Evolutionary conservation across 306 rosid genomes (phyloP), one percentile per base, ranked within the genome.

Genomic region (Prunus mongolica): DNA sequence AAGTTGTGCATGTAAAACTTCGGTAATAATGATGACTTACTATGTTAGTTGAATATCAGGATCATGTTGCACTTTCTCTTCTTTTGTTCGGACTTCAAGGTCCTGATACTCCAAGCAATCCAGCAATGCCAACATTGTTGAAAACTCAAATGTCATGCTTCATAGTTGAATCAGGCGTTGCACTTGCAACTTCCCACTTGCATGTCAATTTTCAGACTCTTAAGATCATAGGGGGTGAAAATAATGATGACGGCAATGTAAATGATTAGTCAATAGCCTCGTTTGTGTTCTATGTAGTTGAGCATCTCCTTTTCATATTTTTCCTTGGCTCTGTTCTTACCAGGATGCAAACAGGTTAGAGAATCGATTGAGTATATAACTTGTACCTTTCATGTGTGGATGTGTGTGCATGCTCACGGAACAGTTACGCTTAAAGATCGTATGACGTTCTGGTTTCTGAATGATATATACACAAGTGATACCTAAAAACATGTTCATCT

Each of bases 1-100:
- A 11, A 52, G 66, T 64, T 78, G 70, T 60, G 69, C 77, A 73
- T 72, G 54, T 63, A 38, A 18, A 66, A 49, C 60, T 20, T 61
- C 63, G 19, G 4, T 6, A 30, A 3, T 51, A 30, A 1, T 71
- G 4, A 20, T n/a, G 19, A 57, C 16, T 41, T 20, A 44, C 12
- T 4, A 11, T 50, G 24, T 65, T 46, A 34, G 9, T 22, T 14
- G 24, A 75, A 14, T 63, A 3, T 12, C 64, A 64, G 61, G 78
- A 15, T 12, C 50, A 7, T 13, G 8, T 52, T 32, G 38, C 5
- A 18, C 27, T 34, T 15, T 14, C 44, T 38, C 44, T 51, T 27
- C 13, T 14, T 45, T 46, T 12, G 49, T n/a, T n/a, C 2, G 0
- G 62, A 51, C 62, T n/a, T 9, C 27, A 25, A 56, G 16, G 46